Evolutionary conservation across 306 rosid genomes (phyloP).

Genomic region (Lupinus albus): DNA sequence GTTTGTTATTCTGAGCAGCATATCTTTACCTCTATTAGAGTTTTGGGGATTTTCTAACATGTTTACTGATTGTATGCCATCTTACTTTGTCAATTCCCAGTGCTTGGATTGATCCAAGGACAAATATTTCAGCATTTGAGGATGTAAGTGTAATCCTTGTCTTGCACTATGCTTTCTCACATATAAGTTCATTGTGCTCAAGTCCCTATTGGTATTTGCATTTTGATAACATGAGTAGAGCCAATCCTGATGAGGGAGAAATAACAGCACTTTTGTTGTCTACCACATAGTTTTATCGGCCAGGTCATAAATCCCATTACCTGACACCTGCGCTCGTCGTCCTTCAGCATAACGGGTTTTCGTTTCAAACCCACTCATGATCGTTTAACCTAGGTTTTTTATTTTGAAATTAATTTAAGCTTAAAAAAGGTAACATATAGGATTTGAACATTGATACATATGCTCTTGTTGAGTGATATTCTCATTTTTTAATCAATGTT

Average conservation of each 20-base stretch:
- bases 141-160: constrained; percentile 52
- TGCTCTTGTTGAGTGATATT: too few species aligned
- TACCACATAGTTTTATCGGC: neutral
- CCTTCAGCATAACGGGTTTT: neutral
- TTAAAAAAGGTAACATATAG: neutral
- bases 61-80: constrained; percentile 26
- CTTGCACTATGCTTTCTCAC: constrained; percentile 29
- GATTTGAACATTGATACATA: neutral
- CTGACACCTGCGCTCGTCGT: neutral
- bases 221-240: constrained; percentile 33
- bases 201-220: constrained; percentile 35
- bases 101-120: constrained; percentile 56
- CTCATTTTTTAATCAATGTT: too few species aligned
- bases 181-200: constrained; percentile 10
- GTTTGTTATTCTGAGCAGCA: neutral
- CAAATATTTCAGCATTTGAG: constrained; percentile 53
- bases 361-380: neutral
- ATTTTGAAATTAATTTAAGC: neutral
- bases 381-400: neutral
- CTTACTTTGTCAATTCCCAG: constrained; percentile 44
- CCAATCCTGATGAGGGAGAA: constrained; percentile 2
- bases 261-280: neutral
- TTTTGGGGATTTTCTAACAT: constrained; percentile 31
- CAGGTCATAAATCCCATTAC: neutral
- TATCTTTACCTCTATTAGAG: neutral